Evolutionary conservation across 805 yeast species (phyloP).

Genomic region (Starmerella khaoyaiensis): DNA sequence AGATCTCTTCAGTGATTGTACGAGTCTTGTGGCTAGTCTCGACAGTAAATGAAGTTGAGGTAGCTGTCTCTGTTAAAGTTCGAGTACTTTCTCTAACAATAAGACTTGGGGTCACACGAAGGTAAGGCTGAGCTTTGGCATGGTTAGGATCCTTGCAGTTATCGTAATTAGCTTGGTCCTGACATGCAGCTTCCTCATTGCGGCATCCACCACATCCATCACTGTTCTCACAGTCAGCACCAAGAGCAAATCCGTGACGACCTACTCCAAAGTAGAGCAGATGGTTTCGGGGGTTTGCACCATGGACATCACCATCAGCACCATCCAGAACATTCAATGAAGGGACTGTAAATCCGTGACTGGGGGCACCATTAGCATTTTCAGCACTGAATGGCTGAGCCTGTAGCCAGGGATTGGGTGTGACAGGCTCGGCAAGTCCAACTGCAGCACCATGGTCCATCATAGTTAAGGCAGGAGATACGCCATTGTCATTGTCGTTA

Average conservation of each 20-base stretch:
- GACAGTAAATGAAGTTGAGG: conserved; percentile 6
- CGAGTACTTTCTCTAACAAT: conserved; percentile 6
- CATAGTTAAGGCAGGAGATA: neutral
- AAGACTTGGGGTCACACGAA: conserved; percentile 13
- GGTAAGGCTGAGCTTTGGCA: conserved; percentile 5
- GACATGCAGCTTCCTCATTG: too few species aligned
- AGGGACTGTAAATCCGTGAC: too few species aligned
- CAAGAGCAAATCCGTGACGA: conserved; percentile 8
- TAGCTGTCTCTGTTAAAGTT: conserved; percentile 12
- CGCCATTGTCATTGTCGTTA: neutral
- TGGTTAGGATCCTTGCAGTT: neutral
- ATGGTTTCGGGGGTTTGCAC: conserved; percentile 15
- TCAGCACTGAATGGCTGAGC: too few species aligned
- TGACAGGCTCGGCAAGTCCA: too few species aligned
- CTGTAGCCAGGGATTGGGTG: too few species aligned
- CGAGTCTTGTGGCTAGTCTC: conserved; percentile 7
- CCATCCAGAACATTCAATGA: too few species aligned
- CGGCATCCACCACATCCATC: neutral
- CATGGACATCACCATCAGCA: conserved; percentile 14
- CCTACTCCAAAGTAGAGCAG: conserved; percentile 13
- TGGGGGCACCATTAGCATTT: too few species aligned
- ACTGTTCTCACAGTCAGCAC: neutral
- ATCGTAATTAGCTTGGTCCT: neutral
- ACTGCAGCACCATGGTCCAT: conserved; percentile 5
- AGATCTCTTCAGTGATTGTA: conserved; percentile 10